Base-by-base conservation (phyloP, 371 early-diverging fungal species). In the Mortierella sp. region DNA sequence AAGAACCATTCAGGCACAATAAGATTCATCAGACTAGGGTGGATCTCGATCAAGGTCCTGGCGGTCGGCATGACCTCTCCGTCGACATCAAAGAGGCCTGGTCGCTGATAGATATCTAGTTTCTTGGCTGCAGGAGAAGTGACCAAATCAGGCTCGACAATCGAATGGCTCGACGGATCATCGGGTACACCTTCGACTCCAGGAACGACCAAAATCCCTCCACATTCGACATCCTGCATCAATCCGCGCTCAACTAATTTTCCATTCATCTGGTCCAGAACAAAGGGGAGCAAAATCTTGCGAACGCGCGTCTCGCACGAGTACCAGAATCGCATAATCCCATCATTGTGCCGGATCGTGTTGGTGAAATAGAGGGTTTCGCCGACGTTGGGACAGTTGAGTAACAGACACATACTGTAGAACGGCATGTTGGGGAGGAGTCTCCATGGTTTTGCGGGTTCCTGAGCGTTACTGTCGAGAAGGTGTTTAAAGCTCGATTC, bases 61-160 rank as follows among this genome's bases (percentile, higher is more conserved):
- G 82, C 55, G 3, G 86, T 85, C 2, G 80, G 82, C 80, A 85
- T 82, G 21, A 72, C 73, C 47, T 85, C 86, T 13, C 86, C 86
- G 58, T 85, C 86, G 1, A 85, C 78, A 60, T 85, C 86, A 75
- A 85, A 85, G 31, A 79, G 16, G 0, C 86, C 86, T 8, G 86
- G 86, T 19, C 65, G 60, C 34, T 58, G 70, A 50, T 85, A 65
- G 19, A 85, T 63, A 24, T 34, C 21, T 8, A 54, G 68, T 16
- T 58, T 21, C 63, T 75, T 79, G 24, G 80, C 82, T 13, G 74
- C 42, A 0, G 31, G 28, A 3, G 82, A 79, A 11, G 58, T 48
- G 16, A 87, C 77, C 42, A 44, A n/a, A 8, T 68, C 74, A n/a
- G 68, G 80, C 42, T 78, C 79, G 60, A 72, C 77, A 72, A 80